Evolutionary conservation across 805 yeast species (phyloP), one percentile per base, ranked within the genome.

Genomic region (Ogataea haglerorum): DNA sequence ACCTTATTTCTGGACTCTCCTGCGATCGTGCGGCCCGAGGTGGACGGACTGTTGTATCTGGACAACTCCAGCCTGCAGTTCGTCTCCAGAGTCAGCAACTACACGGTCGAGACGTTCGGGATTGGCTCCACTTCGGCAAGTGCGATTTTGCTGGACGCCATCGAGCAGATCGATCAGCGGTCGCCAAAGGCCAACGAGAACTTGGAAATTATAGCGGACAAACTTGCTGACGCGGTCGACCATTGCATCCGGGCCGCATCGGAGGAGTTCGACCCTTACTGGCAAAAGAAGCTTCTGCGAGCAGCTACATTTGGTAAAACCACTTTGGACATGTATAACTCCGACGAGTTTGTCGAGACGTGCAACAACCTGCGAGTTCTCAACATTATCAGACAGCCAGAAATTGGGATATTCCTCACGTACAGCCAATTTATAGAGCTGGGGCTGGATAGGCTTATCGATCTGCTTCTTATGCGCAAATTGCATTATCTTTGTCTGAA

Each of bases 281-380:
- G 90, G 82, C 99, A 93, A 53, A 89, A 88, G 58, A 76, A 75
- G 36, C 64, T 91, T 8, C 62, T 93, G 27, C 73, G 78, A 38
- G 95, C 96, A 2, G 95, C 90, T 0, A 69, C 85, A 0, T 86
- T 90, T 63, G 99, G 97, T 1, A 93, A 91, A 52, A 72, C 85
- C 0, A 69, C 76, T 36, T 60, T 73, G 31, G 76, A 73, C 7
- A 55, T 69, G 3, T 76, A 72, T 51, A 81, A 80, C 54, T 69
- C 89, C 3, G 76, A 76, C 42, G 64, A 69, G 33, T 87, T 83
- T 52, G 75, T 87, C 3, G 68, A 69, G n/a, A 75, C 78, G 2
- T 70, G 90, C 46, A 73, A 81, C 51, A 66, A 65, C 25, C 53
- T 88, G 16, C 72, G 87, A 47, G 77, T 88, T 1, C 65, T 89